Base-by-base conservation (phyloP, 331 rosid species). In the Malus hybrid region DNA sequence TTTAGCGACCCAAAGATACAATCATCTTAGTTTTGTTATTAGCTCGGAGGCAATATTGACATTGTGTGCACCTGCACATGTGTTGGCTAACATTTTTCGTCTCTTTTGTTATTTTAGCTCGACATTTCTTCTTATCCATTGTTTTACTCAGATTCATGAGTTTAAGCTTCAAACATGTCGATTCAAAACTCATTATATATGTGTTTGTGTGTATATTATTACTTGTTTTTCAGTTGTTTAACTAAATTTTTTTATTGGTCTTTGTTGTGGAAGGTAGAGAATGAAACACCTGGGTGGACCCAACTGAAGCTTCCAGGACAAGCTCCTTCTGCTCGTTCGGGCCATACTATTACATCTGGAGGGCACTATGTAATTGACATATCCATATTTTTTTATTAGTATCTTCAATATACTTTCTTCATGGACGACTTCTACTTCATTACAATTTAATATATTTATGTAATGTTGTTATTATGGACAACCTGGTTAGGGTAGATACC, bases 291-390 rank as follows among this genome's bases (percentile, higher is more conserved):
- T 20, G 97, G 96, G 79, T 91, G 98, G 97, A 94, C 98, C 81
- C 97, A 90, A 70, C 81, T 94, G 78, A 94, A 88, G 88, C 99
- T 94, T 85, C 97, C 97, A n/a, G 97, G 99, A 78, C 97, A 94
- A 85, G 92, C 95, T 70, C 99, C 99, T 79, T 86, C 99, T 66
- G 77, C 99, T 15, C 93, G 97, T 20, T 94, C 97, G 67, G 99
- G 93, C 73, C 99, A 92, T 71, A 86, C 97, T 64, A 80, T 94
- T 71, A 89, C 97, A 61, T 89, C 88, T 48, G 89, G 93, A 79
- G 96, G 99, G 84, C 96, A 85, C 80, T 80, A 90, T 80, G 99
- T 94, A 91, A 90, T 71, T 67, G 72, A 76, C 77, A 69, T 81
- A 70, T 10, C 27, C 24, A 9, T 33, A 1, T 34, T 33, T 34